Evolutionary conservation across 2,329 filamentous ascomycete species (phyloP), one percentile per base, ranked within the genome.

Genomic region (Aspergillus piperis): DNA sequence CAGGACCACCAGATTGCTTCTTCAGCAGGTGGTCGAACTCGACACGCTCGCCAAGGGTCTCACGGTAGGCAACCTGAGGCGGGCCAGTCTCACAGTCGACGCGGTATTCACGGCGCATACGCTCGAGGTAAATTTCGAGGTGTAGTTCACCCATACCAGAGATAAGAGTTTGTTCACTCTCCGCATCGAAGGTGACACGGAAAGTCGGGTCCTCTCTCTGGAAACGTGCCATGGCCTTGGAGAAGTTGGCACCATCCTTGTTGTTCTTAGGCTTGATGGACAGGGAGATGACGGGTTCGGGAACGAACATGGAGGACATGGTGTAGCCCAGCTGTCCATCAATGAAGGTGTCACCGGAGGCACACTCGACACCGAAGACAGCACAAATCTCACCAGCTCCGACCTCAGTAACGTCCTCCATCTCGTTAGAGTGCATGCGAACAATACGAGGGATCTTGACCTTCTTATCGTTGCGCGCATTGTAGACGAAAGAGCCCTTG

Each of bases 341-440:
- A 17, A 95, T 98, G 80, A 99, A 99, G 47, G 94, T 98, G 77
- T 99, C 95, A 70, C 95, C 95, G 47, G 94, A 98, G 38, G 95
- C 93, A 76, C 95, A 99, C 71, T 99, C 95, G 57, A 99, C 91
- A 72, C 95, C 95, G 73, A 99, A 99, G 61, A 99, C 95, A 62
- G 95, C 95, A 75, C 95, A 99, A 66, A 99, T 99, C 78, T 99
- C 95, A 78, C 95, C 95, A 57, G 95, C 94, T 55, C 93, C 92
- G 64, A 99, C 90, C 77, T 97, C 93, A 58, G 81, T 83, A 30
- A 97, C 92, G 73, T 99, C 95, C 77, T 99, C 95, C 94, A 99
- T 96, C 74, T 99, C 95, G 75, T 98, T 96, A 49, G 93, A 96
- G 82, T 99, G 95, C 95, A 99, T 99, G 64, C 95, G 92, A 64